A percentile compares a stretch with the other conserved stretches of the same genome.
Evolutionary conservation across 2,329 filamentous ascomycete genomes (phyloP).

Genomic region (Xylariaceae sp.): DNA sequence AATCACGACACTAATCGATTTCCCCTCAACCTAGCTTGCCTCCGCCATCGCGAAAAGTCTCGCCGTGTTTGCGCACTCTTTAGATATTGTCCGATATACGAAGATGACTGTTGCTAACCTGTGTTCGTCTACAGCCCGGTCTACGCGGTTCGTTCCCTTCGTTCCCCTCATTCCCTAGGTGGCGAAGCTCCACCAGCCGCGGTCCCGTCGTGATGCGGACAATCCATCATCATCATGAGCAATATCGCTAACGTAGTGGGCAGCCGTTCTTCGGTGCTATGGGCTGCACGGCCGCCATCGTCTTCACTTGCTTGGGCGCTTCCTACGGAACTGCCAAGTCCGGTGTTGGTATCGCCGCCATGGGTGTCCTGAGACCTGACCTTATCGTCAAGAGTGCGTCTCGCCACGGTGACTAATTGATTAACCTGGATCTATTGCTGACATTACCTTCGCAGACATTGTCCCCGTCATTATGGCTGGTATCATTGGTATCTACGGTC

Average conservation of each 20-base stretch:
- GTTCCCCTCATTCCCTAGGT: constrained; percentile 21
- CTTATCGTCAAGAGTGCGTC: constrained; percentile 95
- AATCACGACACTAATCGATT: constrained; percentile 14
- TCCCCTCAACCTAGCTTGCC: constrained; percentile 19
- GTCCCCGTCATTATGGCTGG: constrained; percentile 99
- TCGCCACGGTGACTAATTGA: constrained; percentile 5
- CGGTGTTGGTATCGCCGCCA: constrained; percentile 95
- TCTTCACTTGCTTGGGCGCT: constrained; percentile 94
- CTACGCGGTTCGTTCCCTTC: constrained; percentile 80
- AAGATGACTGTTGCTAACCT: constrained; percentile 22
- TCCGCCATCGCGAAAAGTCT: constrained; percentile 12
- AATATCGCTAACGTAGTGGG: constrained; percentile 22
- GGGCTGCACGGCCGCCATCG: constrained; percentile 84
- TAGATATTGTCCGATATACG: not conserved
- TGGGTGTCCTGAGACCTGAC: constrained; percentile 97
- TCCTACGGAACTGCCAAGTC: constrained; percentile 99
- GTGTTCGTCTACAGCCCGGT: constrained; percentile 64
- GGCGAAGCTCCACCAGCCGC: constrained; percentile 18
- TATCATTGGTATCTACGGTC: constrained; percentile 99
- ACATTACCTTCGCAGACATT: constrained; percentile 61
- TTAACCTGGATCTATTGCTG: constrained; percentile 20
- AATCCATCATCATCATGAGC: constrained; percentile 31
- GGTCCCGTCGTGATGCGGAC: not conserved
- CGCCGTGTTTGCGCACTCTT: not conserved
- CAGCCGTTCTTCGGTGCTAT: constrained; percentile 77